Conservation (phyloP, 164 flowering plant genomes). For the Nymphaea colorata region DNA sequence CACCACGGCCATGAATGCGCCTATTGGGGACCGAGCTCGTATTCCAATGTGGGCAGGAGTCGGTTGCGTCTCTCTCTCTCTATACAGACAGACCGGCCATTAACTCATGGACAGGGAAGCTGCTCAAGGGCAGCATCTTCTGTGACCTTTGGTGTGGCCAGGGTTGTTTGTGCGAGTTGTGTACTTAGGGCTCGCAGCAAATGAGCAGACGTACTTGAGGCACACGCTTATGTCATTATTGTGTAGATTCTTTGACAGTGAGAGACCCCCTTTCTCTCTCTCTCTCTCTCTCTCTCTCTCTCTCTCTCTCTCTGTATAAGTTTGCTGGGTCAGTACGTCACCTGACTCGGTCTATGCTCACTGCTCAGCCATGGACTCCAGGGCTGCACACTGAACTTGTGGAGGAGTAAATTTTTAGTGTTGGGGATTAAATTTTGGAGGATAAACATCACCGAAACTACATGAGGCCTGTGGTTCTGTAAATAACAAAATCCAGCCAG, state of each 20-base stretch:
- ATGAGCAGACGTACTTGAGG: not conserved
- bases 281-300: not conserved
- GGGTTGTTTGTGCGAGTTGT: no score
- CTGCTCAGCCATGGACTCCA: no score
- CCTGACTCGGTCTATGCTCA: no score
- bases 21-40: no score
- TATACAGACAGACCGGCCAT: no score
- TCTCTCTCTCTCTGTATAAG: not conserved
- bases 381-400: no score
- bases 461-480: not conserved
- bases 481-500: not conserved
- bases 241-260: not conserved
- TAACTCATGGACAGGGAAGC: not conserved
- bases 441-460: not conserved
- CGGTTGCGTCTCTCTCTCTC: no score
- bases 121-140: not conserved
- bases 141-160: not conserved
- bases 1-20: no score
- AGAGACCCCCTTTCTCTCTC: not conserved
- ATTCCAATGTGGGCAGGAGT: no score
- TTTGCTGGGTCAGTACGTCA: not conserved
- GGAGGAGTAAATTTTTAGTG: not conserved
- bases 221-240: not conserved
- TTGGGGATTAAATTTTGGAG: no score
- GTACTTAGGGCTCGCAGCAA: no score